phyloP scores from a whole-genome alignment of 2,329 filamentous ascomycete species.

The Didymellaceae sp. region DNA sequence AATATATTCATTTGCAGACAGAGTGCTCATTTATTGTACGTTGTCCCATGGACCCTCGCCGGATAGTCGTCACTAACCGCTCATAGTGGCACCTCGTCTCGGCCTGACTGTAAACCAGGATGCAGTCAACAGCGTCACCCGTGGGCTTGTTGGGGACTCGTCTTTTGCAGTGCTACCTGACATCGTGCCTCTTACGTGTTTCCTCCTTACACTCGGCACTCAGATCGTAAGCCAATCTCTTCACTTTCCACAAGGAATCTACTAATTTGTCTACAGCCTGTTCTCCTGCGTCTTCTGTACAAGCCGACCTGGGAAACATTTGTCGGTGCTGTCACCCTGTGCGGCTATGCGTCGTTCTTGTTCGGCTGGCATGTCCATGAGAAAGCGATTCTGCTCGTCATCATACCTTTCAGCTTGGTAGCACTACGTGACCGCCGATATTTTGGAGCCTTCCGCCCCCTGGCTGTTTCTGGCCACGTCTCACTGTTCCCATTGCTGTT shows the following conservation, averaged over 20 bases:
- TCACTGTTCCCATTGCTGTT: constrained; percentile 94
- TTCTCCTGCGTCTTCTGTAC: constrained; percentile 81
- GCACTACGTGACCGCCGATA: constrained; percentile 89
- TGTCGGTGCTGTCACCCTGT: constrained; percentile 86
- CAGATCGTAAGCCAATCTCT: constrained; percentile 63
- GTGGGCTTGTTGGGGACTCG: constrained; percentile 91
- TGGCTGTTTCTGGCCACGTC: constrained; percentile 92
- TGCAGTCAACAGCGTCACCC: constrained; percentile 86
- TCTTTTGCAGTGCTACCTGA: constrained; percentile 92
- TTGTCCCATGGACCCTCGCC: too few species aligned
- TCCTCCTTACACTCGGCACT: constrained; percentile 80
- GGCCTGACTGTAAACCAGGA: constrained; percentile 74
- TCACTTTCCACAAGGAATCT: too few species aligned
- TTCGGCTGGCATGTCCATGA: constrained; percentile 99
- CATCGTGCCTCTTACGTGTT: constrained; percentile 79
- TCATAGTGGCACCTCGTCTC: constrained; percentile 84
- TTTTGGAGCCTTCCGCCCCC: constrained; percentile 86
- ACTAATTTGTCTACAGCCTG: constrained; percentile 25
- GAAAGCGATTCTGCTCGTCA: constrained; percentile 91
- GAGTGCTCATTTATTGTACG: constrained; percentile 80
- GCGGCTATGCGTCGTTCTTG: constrained; percentile 93
- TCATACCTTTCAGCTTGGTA: constrained; percentile 93
- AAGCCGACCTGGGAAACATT: constrained; percentile 87
- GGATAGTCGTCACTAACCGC: too few species aligned
- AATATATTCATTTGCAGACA: constrained; percentile 89